phyloP scores from a whole-genome alignment of 352 stramenopile species.

The Paralagenidium karlingii region DNA sequence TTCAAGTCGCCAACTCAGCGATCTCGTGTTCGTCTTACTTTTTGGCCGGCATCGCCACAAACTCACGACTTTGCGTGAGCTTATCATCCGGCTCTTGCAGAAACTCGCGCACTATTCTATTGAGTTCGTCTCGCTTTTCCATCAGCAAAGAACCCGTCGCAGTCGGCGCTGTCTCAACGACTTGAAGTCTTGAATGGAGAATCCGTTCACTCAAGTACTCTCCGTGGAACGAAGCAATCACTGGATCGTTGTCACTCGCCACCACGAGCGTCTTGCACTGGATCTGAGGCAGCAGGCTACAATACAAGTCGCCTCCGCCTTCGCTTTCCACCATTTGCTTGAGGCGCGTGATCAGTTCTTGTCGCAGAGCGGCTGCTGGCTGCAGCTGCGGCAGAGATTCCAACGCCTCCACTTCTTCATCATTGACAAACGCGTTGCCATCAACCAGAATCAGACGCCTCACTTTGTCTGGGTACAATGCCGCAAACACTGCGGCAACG shows the following conservation, averaged over 20 bases:
- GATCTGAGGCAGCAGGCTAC: slow-evolving; percentile 41
- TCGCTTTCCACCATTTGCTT: slow-evolving; percentile 10
- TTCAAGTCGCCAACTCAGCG: too few relatives aligned
- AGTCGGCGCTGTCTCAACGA: slow-evolving; percentile 28
- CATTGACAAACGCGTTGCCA: slow-evolving; percentile 64
- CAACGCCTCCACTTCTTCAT: slow-evolving; percentile 57
- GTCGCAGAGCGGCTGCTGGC: slow-evolving; percentile 13
- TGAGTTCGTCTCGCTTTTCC: slow-evolving; percentile 31
- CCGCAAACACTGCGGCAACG: slow-evolving; percentile 48
- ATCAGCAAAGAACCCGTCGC: slow-evolving; percentile 50
- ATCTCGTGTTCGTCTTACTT: too few relatives aligned
- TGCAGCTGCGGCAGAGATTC: slow-evolving; percentile 38
- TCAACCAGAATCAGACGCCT: slow-evolving; percentile 63
- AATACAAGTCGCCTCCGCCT: slow-evolving; percentile 55
- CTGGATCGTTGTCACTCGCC: slow-evolving; percentile 35
- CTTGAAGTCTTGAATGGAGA: slow-evolving; percentile 60
- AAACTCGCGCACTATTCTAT: slow-evolving; percentile 45
- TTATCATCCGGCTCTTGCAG: slow-evolving; percentile 68
- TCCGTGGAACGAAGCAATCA: slow-evolving; percentile 53
- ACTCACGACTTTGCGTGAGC: slow-evolving; percentile 71
- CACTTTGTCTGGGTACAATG: slow-evolving; percentile 50
- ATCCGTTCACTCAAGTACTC: slow-evolving; percentile 82
- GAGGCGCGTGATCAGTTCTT: too few relatives aligned
- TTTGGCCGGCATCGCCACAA: slow-evolving; percentile 29
- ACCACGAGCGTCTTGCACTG: slow-evolving; percentile 80